Evolutionary conservation across 2,329 filamentous ascomycete genomes (phyloP).

Genomic region (Sclerotinia trifoliorum): DNA sequence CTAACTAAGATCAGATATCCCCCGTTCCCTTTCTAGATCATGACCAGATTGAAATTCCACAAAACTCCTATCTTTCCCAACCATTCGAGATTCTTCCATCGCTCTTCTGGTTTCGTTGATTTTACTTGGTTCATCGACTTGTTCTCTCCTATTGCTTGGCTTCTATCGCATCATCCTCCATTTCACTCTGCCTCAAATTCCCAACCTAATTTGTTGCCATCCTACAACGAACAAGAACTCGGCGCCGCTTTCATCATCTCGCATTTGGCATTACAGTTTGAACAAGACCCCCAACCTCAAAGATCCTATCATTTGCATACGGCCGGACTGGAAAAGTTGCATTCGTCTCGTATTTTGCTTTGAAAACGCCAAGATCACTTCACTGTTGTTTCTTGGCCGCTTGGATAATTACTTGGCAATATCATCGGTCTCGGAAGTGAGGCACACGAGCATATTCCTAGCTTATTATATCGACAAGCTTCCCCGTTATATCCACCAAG

Average conservation of each 20-base stretch:
- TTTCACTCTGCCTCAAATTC: no score
- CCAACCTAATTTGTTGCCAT: not conserved
- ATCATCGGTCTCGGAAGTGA: slow-evolving; percentile 15
- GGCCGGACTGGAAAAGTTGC: not conserved
- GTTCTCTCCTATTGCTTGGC: not conserved
- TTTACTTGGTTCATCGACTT: not conserved
- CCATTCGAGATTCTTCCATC: not conserved
- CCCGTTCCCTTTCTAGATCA: slow-evolving; percentile 10
- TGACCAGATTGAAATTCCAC: not conserved
- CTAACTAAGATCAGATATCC: not conserved
- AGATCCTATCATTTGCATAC: not conserved
- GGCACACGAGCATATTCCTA: slow-evolving; percentile 14
- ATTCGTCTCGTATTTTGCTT: slow-evolving; percentile 2
- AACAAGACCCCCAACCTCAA: not conserved
- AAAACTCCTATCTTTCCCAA: slow-evolving; percentile 10
- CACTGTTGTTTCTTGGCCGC: slow-evolving; percentile 22
- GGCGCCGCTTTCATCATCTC: slow-evolving; percentile 2
- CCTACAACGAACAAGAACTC: not conserved
- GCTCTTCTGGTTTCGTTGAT: not conserved
- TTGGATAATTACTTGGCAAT: slow-evolving; percentile 15
- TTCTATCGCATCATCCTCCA: not conserved
- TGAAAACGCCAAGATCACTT: slow-evolving; percentile 22
- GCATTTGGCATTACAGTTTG: not conserved
- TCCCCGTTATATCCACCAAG: not conserved
- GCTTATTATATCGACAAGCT: not conserved